Conservation (phyloP, 176 grass and related monocot species). For the Ensete ventricosum region DNA sequence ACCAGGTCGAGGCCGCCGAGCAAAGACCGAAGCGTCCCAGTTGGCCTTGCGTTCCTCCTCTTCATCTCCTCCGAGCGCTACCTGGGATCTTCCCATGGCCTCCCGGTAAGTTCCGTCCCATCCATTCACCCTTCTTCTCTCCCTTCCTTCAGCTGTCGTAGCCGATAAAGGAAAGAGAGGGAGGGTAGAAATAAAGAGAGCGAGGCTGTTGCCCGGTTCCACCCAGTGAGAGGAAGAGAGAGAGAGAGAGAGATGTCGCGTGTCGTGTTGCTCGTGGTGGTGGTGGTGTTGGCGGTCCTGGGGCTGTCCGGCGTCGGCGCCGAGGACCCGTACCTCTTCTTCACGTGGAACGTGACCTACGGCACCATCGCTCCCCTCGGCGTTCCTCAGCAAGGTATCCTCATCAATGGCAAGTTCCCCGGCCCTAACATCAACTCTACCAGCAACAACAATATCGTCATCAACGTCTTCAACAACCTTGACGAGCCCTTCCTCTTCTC, state of each 20-base stretch:
- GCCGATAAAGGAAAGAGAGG: too few relatives aligned
- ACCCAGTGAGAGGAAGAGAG: too few relatives aligned
- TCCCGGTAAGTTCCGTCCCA: too few relatives aligned
- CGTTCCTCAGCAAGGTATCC: background rate
- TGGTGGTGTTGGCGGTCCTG: background rate
- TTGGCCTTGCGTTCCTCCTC: too few relatives aligned
- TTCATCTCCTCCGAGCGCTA: too few relatives aligned
- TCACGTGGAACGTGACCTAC: background rate
- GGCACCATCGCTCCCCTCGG: background rate
- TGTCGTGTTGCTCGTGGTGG: background rate
- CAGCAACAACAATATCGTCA: background rate
- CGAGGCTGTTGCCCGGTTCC: too few relatives aligned
- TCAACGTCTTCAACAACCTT: background rate
- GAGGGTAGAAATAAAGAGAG: too few relatives aligned
- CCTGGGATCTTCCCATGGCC: too few relatives aligned
- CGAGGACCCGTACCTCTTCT: background rate
- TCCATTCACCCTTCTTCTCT: too few relatives aligned
- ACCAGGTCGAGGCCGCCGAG: too few relatives aligned
- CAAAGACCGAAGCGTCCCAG: too few relatives aligned
- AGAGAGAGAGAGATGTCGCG: background rate
- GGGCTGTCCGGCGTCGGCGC: background rate
- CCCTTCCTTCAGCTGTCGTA: too few relatives aligned
- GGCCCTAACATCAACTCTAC: background rate
- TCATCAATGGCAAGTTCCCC: background rate
- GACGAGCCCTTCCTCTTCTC: background rate